A percentile compares a stretch with the other conserved stretches of the same genome.
These are phyloP conservation scores for Sisymbrium altissimum DNA, from an alignment of 345 rosid species.

Conservation along the genomic window DNA sequence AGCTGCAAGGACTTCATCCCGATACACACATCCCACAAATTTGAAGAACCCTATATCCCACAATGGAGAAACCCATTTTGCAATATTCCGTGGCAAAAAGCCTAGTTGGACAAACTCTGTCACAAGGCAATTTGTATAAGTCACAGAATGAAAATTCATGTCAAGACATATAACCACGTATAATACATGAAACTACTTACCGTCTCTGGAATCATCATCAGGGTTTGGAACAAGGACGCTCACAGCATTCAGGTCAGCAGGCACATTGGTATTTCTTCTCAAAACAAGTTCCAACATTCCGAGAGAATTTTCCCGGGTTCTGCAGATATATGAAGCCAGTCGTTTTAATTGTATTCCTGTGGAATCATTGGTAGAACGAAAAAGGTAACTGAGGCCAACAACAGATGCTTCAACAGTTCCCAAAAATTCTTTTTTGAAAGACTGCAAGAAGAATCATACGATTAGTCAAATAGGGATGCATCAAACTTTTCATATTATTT, in stretches of 20 bases:
- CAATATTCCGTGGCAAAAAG: slow-evolving; percentile 72
- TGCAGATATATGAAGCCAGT: slow-evolving; percentile 61
- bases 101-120: slow-evolving; percentile 75
- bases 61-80: slow-evolving; percentile 91
- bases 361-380: slow-evolving; percentile 51
- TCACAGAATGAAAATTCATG: neutral
- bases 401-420: slow-evolving; percentile 77
- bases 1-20: slow-evolving; percentile 73
- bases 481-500: neutral
- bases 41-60: slow-evolving; percentile 74
- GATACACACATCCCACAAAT: slow-evolving; percentile 68
- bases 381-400: slow-evolving; percentile 85
- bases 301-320: slow-evolving; percentile 44
- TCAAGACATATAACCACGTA: slow-evolving; percentile 4
- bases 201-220: slow-evolving; percentile 47
- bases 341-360: slow-evolving; percentile 65
- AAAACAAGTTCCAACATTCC: slow-evolving; percentile 69
- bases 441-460: slow-evolving; percentile 17
- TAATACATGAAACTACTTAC: slow-evolving; percentile 34
- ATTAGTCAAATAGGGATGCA: slow-evolving; percentile 6
- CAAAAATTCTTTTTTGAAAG: slow-evolving; percentile 39
- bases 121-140: slow-evolving; percentile 17
- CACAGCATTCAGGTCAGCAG: slow-evolving; percentile 77
- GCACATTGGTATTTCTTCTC: slow-evolving; percentile 69
- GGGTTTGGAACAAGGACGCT: slow-evolving; percentile 69